Conservation (phyloP, 2,329 filamentous ascomycete genomes). For the Teratosphaeria nubilosa region DNA sequence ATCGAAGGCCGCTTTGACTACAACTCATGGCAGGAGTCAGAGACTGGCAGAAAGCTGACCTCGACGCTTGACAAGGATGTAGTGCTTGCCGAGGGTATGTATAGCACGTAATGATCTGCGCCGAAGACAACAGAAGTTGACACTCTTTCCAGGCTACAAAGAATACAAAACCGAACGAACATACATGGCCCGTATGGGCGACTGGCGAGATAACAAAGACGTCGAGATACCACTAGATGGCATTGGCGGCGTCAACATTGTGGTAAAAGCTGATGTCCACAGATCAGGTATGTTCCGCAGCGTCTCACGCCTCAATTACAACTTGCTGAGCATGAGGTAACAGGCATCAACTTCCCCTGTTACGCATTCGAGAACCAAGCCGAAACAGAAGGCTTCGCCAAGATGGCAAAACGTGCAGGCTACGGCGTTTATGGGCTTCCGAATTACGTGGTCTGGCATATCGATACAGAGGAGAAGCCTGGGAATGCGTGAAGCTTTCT, state of each 20-base stretch:
- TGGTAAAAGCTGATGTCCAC: slow-evolving; percentile 97
- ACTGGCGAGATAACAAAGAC: slow-evolving; percentile 86
- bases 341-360: slow-evolving; percentile 92
- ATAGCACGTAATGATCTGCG: background rate
- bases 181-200: slow-evolving; percentile 84
- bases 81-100: slow-evolving; percentile 73
- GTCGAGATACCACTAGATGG: slow-evolving; percentile 88
- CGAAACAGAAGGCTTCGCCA: slow-evolving; percentile 96
- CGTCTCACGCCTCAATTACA: background rate
- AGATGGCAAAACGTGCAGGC: slow-evolving; percentile 94
- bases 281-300: slow-evolving; percentile 59
- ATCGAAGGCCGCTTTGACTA: slow-evolving; percentile 98
- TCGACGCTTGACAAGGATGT: slow-evolving; percentile 65
- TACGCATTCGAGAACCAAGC: slow-evolving; percentile 98
- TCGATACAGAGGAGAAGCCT: slow-evolving; percentile 89
- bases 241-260: slow-evolving; percentile 91
- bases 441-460: slow-evolving; percentile 98
- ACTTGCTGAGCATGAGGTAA: slow-evolving; percentile 3
- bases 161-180: slow-evolving; percentile 83
- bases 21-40: slow-evolving; percentile 96
- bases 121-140: background rate
- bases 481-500: slow-evolving; percentile 50
- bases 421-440: slow-evolving; percentile 87
- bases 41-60: slow-evolving; percentile 68
- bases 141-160: slow-evolving; percentile 59